Evolutionary conservation across 257 asterid genomes (phyloP).

Genomic region (Paulownia fortunei): DNA sequence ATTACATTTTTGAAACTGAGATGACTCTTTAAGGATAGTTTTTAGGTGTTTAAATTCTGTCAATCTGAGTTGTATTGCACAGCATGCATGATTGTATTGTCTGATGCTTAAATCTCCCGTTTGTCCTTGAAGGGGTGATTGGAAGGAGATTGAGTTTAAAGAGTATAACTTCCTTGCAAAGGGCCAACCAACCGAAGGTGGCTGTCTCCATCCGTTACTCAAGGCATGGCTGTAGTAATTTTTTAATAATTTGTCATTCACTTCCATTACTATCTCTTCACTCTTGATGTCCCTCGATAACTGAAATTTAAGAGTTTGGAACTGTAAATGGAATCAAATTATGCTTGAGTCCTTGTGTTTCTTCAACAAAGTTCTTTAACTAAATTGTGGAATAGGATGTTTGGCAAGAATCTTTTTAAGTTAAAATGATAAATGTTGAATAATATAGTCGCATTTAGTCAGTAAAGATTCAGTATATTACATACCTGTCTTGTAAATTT

Average conservation of each 20-base stretch:
- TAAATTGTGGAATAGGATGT: slow-evolving; percentile 2
- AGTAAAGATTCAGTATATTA: background rate
- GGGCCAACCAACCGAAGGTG: slow-evolving; percentile 97
- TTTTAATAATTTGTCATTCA: slow-evolving; percentile 26
- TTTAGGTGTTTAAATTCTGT: background rate
- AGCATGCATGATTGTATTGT: background rate
- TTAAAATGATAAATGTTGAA: background rate
- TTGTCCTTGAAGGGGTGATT: slow-evolving; percentile 75
- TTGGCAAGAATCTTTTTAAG: slow-evolving; percentile 7
- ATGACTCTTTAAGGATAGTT: background rate
- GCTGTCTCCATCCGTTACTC: slow-evolving; percentile 89
- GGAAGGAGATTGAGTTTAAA: slow-evolving; percentile 91
- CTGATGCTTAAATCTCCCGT: slow-evolving; percentile 16
- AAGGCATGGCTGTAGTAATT: slow-evolving; percentile 61
- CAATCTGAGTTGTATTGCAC: background rate
- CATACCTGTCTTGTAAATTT: background rate
- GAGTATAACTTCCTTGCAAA: slow-evolving; percentile 95
- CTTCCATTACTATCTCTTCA: background rate
- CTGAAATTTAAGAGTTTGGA: background rate
- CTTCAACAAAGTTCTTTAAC: background rate
- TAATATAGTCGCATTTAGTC: background rate
- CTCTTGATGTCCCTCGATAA: slow-evolving; percentile 10
- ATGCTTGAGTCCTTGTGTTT: background rate
- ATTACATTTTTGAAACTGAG: background rate
- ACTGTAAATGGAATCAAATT: slow-evolving; percentile 1